phyloP scores from a whole-genome alignment of 2,329 filamentous ascomycete genomes.

The Pseudocercospora pini-densiflorae region DNA sequence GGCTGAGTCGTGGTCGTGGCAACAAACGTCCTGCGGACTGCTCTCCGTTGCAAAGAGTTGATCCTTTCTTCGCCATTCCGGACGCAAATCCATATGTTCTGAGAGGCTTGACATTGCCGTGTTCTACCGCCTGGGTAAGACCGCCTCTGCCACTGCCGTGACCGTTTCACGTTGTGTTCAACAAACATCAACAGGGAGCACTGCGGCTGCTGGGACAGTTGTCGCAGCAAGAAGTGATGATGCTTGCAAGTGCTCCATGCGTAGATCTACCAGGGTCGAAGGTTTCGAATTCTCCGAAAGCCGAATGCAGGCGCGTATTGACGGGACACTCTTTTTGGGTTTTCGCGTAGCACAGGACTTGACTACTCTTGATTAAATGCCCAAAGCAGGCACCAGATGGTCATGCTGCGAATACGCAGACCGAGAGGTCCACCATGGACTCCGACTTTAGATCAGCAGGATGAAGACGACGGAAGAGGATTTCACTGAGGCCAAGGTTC shows the following conservation, averaged over 20 bases:
- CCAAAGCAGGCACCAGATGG: background rate
- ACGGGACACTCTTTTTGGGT: too few relatives aligned
- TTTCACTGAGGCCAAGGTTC: too few relatives aligned
- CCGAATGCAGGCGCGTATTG: background rate
- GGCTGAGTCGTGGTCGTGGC: too few relatives aligned
- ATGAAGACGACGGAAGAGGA: too few relatives aligned
- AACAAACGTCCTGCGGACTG: too few relatives aligned
- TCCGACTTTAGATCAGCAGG: too few relatives aligned
- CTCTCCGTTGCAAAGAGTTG: too few relatives aligned
- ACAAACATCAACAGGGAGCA: background rate
- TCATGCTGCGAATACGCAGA: background rate
- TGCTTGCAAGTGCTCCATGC: background rate
- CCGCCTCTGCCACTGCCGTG: background rate
- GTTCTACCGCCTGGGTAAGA: background rate
- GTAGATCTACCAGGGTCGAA: background rate
- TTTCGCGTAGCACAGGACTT: background rate
- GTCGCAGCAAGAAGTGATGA: background rate
- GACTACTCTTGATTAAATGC: background rate
- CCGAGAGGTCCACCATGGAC: background rate
- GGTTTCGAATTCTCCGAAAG: constrained; percentile 1
- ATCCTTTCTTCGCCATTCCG: too few relatives aligned
- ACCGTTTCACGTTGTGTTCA: background rate
- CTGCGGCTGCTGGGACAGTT: background rate
- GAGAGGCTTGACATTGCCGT: background rate
- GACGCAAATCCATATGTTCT: too few relatives aligned